Conservation (phyloP, 2,329 filamentous ascomycete genomes). For the Hypoxylon rubiginosum region DNA sequence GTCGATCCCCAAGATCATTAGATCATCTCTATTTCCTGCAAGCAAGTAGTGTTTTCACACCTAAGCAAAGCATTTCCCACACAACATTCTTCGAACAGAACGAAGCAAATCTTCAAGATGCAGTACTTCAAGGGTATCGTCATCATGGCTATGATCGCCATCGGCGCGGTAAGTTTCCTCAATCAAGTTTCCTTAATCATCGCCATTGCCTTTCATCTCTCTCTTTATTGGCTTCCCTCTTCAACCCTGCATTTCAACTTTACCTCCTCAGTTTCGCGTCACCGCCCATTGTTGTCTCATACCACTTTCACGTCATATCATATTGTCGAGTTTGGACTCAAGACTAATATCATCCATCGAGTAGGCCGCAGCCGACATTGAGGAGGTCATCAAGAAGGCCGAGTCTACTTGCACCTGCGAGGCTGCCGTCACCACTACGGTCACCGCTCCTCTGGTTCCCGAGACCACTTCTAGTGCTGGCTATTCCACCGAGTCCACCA, state of each 20-base stretch:
- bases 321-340: neutral
- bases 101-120: slow-evolving; percentile 44
- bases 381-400: slow-evolving; percentile 35
- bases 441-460: slow-evolving; percentile 29
- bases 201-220: neutral
- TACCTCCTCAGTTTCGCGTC: neutral
- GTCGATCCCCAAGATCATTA: slow-evolving; percentile 30
- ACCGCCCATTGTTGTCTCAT: neutral
- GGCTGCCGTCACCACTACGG: slow-evolving; percentile 38
- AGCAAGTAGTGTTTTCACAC: slow-evolving; percentile 5
- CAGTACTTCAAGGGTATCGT: slow-evolving; percentile 47
- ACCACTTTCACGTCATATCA: neutral
- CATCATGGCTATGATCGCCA: slow-evolving; percentile 42
- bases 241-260: neutral
- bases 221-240: neutral
- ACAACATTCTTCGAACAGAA: slow-evolving; percentile 21
- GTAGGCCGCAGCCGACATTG: slow-evolving; percentile 40
- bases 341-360: slow-evolving; percentile 13
- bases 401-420: slow-evolving; percentile 44
- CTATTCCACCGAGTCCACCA: slow-evolving; percentile 21
- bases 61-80: slow-evolving; percentile 18
- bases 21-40: slow-evolving; percentile 25
- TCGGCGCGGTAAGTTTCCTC: slow-evolving; percentile 48
- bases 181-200: neutral
- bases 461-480: slow-evolving; percentile 1